Base-by-base conservation (phyloP, 2,329 filamentous ascomycete genomes). In the Claviceps digitariae region DNA sequence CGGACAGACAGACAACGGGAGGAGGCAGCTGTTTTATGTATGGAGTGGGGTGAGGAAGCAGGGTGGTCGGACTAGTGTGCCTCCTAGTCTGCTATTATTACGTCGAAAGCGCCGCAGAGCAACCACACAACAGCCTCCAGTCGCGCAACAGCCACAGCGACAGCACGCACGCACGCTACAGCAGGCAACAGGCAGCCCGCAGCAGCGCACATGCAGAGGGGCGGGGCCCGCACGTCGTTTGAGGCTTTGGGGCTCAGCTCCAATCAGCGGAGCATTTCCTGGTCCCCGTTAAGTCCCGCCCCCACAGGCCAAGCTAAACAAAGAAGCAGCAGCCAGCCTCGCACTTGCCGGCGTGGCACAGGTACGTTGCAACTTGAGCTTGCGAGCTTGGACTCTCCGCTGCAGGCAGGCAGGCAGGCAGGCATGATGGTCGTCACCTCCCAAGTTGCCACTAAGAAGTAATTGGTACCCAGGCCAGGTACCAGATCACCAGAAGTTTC, bases 211-310 rank as follows among this genome's bases (percentile, higher is more conserved):
- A 29, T 34, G 31, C 31, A 34, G 31, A 5, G 43, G n/a, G 15
- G 9, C 13, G n/a, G 20, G 38, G n/a, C 23, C 17, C 34, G 41
- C 23, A 15, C 34, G 41, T 47, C 48, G 52, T 54, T 48, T 54
- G 58, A 59, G 58, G 58, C 57, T 60, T 59, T 59, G 57, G 56
- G 57, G 58, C 55, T 59, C 57, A 58, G 58, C 56, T 58, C 54
- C 43, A 50, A 41, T 43, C 43, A 29, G 50, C 49, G 53, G 51
- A 54, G n/a, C 40, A 2, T 21, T 15, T 36, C 9, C 34, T 36
- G 34, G 34, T 36, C 34, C 17, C 36, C 15, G 31, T 34, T 6
- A 17, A n/a, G 36, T 38, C 36, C 36, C 36, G 36, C 9, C 36
- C 17, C 36, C 36, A n/a, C 36, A 6, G 15, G 17, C 36, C 36